These are phyloP conservation scores for Suaeda aralocaspica DNA, from an alignment of 148 eudicot genomes.

Conservation along the genomic window DNA sequence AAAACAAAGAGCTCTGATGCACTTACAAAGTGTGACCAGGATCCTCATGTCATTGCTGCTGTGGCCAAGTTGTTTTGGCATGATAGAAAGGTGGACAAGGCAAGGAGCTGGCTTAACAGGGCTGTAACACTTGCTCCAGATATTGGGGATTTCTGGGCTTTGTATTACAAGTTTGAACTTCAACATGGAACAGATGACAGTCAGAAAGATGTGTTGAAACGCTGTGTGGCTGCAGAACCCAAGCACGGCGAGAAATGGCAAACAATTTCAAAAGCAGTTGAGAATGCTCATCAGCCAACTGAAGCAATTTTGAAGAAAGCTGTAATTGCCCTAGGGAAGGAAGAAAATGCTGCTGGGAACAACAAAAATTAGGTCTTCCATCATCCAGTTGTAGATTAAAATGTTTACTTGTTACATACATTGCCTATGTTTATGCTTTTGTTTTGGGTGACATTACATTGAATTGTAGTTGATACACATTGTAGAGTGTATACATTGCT, in stretches of 20 bases:
- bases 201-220: conserved; percentile 71
- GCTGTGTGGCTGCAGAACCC: conserved; percentile 82
- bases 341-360: conserved; percentile 60
- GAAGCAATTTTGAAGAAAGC: conserved; percentile 87
- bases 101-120: conserved; percentile 76
- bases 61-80: conserved; percentile 88
- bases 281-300: conserved; percentile 81
- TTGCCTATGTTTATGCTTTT: neutral
- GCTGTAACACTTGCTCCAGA: conserved; percentile 86
- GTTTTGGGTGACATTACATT: neutral
- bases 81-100: conserved; percentile 91
- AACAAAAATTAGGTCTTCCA: conserved; percentile 23
- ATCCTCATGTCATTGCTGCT: conserved; percentile 77
- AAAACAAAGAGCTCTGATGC: conserved; percentile 78
- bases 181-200: conserved; percentile 82
- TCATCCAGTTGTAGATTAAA: neutral
- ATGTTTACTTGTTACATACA: neutral
- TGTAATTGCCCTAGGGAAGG: conserved; percentile 67
- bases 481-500: neutral
- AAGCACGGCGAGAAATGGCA: conserved; percentile 98
- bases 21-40: conserved; percentile 61
- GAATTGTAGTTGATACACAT: neutral
- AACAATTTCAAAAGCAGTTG: conserved; percentile 65
- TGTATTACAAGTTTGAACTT: conserved; percentile 75
- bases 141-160: conserved; percentile 90